These are phyloP conservation scores for Coccinonectria pachysandricola DNA, from an alignment of 2,329 filamentous ascomycete species.

Conservation along the genomic window DNA sequence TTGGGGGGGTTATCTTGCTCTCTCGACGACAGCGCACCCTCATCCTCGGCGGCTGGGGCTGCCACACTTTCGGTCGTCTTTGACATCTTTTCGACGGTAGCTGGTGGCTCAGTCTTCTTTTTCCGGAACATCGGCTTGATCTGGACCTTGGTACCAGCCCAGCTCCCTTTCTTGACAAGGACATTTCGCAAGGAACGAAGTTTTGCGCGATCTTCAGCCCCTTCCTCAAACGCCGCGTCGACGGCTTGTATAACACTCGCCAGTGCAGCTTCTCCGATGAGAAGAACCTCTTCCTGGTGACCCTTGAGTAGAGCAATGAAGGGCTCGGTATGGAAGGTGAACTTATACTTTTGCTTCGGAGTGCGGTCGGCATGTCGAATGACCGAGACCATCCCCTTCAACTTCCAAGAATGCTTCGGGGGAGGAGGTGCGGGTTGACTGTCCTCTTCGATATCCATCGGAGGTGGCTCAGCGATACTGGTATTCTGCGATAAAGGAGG, in stretches of 20 bases:
- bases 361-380: constrained; percentile 94
- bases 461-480: constrained; percentile 24
- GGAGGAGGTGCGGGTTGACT: constrained; percentile 50
- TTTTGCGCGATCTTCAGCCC: constrained; percentile 76
- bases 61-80: constrained; percentile 20
- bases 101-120: constrained; percentile 56
- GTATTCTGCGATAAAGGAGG: constrained; percentile 12
- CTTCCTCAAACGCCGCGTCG: constrained; percentile 64
- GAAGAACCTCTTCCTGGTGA: constrained; percentile 88
- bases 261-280: constrained; percentile 84
- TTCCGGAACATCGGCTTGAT: constrained; percentile 99
- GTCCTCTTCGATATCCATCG: constrained; percentile 18
- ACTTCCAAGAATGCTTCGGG: constrained; percentile 91
- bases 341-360: constrained; percentile 99
- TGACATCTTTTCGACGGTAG: constrained; percentile 26
- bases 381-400: constrained; percentile 95
- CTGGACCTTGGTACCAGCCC: constrained; percentile 95
- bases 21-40: constrained; percentile 10
- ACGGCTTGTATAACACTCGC: constrained; percentile 85
- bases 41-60: constrained; percentile 11
- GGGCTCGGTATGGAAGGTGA: constrained; percentile 93
- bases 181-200: constrained; percentile 79
- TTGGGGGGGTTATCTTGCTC: constrained; percentile 11
- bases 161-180: constrained; percentile 81
- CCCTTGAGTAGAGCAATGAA: constrained; percentile 93